Evolutionary conservation across 805 yeast species (phyloP).

Genomic region (Brettanomyces anomalus): DNA sequence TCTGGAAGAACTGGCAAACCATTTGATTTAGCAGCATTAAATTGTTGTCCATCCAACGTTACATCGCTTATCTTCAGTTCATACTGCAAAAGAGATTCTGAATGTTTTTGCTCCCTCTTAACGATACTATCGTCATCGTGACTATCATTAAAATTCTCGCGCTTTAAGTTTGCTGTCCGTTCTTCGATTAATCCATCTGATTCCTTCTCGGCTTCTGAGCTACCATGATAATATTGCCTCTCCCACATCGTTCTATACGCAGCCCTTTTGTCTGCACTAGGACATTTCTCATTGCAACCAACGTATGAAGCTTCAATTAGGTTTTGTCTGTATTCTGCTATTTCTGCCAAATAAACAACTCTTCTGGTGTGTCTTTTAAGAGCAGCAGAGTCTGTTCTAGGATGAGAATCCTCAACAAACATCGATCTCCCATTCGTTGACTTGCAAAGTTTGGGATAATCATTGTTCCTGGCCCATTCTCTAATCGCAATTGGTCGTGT

Average conservation of each 20-base stretch:
- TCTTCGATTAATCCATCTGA: not conserved
- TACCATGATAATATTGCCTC: conserved; percentile 6
- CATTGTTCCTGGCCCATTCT: conserved; percentile 57
- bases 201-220: not conserved
- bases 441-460: conserved; percentile 48
- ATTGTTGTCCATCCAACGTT: not conserved
- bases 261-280: conserved; percentile 18
- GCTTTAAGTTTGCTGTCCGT: conserved; percentile 2
- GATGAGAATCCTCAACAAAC: conserved; percentile 52
- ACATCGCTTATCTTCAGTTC: not conserved
- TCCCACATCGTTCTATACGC: conserved; percentile 17
- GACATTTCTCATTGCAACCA: conserved; percentile 1
- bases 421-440: conserved; percentile 76
- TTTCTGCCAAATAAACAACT: conserved; percentile 21
- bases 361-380: conserved; percentile 23
- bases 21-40: not conserved
- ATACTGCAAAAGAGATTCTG: not conserved
- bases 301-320: conserved; percentile 20
- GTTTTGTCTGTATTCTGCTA: conserved; percentile 24
- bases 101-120: not conserved
- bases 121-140: not conserved
- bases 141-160: conserved; percentile 1
- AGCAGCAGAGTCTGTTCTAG: conserved; percentile 10
- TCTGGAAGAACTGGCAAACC: not conserved
- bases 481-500: conserved; percentile 74